Evolutionary conservation across 192 early-diverging fungal species (phyloP).

Genomic region (Phycomyces blakesleeanus): DNA sequence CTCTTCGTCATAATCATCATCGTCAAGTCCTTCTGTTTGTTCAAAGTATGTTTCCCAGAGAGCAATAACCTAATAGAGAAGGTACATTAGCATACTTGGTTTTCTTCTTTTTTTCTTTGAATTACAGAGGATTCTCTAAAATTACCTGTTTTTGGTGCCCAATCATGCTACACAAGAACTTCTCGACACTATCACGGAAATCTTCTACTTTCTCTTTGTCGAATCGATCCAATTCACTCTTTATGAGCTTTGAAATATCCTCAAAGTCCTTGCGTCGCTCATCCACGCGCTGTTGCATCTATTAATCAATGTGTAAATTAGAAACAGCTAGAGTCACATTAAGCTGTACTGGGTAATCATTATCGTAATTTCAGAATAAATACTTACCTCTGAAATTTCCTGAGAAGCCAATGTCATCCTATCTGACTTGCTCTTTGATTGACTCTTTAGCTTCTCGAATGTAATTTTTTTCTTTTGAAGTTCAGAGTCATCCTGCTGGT

Average conservation of each 20-base stretch:
- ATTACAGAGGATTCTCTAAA: not conserved
- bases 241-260: conserved; percentile 67
- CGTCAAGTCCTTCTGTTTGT: conserved; percentile 28
- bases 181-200: conserved; percentile 69
- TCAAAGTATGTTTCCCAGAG: conserved; percentile 40
- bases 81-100: not conserved
- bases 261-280: conserved; percentile 63
- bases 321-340: too few species aligned
- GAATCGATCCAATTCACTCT: conserved; percentile 73
- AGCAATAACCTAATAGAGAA: conserved; percentile 25
- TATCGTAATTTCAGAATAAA: conserved; percentile 23
- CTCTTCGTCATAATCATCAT: not conserved
- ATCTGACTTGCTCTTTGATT: conserved; percentile 42
- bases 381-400: conserved; percentile 54
- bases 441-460: conserved; percentile 59
- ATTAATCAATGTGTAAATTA: conserved; percentile 20
- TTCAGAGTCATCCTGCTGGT: conserved; percentile 67
- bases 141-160: conserved; percentile 75
- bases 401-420: conserved; percentile 39
- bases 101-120: not conserved
- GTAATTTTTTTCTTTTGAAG: conserved; percentile 64
- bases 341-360: conserved; percentile 18
- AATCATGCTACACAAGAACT: conserved; percentile 71
- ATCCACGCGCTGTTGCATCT: conserved; percentile 46
- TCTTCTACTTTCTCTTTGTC: conserved; percentile 78